Conservation (phyloP, 2,329 filamentous ascomycete genomes). For the Metarhizium sp. region DNA sequence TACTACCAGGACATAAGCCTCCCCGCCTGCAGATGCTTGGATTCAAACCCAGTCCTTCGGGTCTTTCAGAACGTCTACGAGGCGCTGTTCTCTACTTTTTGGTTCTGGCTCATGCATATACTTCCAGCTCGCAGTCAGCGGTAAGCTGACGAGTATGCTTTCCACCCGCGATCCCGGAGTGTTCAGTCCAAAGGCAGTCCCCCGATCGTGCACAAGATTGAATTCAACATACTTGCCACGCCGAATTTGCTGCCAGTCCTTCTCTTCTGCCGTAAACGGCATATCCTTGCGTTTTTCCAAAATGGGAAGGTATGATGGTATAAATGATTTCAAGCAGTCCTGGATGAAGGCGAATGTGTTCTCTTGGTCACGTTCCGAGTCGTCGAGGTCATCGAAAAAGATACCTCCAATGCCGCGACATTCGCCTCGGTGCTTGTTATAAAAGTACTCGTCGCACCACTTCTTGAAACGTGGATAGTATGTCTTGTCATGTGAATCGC, state of each 20-base stretch:
- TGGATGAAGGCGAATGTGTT: conserved; percentile 84
- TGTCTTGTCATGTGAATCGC: conserved; percentile 82
- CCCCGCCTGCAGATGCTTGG: neutral
- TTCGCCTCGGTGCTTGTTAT: conserved; percentile 83
- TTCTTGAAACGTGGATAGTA: conserved; percentile 95
- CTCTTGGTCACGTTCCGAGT: conserved; percentile 75
- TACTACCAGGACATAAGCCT: neutral
- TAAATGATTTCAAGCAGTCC: conserved; percentile 75
- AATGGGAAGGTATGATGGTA: conserved; percentile 87
- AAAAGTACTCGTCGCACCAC: conserved; percentile 98
- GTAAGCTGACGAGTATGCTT: conserved; percentile 95
- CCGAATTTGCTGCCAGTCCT: conserved; percentile 92
- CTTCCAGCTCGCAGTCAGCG: conserved; percentile 84
- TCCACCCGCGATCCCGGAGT: conserved; percentile 87
- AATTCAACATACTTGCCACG: conserved; percentile 97
- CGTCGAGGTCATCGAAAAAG: conserved; percentile 97
- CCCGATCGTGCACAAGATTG: conserved; percentile 93
- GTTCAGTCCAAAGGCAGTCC: conserved; percentile 87
- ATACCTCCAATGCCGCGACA: conserved; percentile 85
- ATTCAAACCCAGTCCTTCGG: conserved; percentile 58
- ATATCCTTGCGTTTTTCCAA: conserved; percentile 83
- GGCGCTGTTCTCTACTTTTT: conserved; percentile 65
- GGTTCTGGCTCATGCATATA: conserved; percentile 87
- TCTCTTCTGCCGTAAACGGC: conserved; percentile 77
- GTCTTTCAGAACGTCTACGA: conserved; percentile 62